phyloP scores from a whole-genome alignment of 352 stramenopile species.

The Phytophthora chlamydospora region DNA sequence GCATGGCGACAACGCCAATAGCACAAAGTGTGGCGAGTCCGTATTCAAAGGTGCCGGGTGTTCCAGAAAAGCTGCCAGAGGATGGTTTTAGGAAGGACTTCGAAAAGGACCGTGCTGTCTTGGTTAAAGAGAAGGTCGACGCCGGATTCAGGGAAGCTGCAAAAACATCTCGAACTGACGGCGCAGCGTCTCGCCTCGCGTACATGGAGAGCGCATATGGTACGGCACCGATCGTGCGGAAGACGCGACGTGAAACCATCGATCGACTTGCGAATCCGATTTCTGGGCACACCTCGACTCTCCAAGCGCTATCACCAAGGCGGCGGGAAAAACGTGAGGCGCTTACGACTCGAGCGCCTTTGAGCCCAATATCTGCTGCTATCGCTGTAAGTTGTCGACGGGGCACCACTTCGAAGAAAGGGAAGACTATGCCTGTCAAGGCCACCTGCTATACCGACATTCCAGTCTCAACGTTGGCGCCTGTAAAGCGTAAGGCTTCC shows the following conservation, averaged over 20 bases:
- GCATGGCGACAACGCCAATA: neutral
- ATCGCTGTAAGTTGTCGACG: slow-evolving; percentile 22
- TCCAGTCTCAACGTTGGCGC: neutral
- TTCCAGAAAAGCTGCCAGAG: slow-evolving; percentile 1
- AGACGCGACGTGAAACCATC: slow-evolving; percentile 64
- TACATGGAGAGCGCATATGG: slow-evolving; percentile 76
- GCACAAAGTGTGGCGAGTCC: slow-evolving; percentile 5
- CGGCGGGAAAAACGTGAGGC: slow-evolving; percentile 59
- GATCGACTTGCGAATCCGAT: slow-evolving; percentile 74
- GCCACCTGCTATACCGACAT: neutral
- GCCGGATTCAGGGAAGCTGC: neutral
- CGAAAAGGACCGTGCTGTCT: neutral
- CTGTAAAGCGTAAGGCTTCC: slow-evolving; percentile 8
- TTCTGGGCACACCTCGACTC: slow-evolving; percentile 63
- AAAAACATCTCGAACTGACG: slow-evolving; percentile 5
- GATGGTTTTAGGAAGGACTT: neutral
- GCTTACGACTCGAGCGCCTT: slow-evolving; percentile 13
- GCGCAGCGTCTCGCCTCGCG: slow-evolving; percentile 38
- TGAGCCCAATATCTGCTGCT: slow-evolving; percentile 24
- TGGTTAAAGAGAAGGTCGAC: slow-evolving; percentile 6
- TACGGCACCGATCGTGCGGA: slow-evolving; percentile 46
- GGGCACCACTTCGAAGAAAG: slow-evolving; percentile 10
- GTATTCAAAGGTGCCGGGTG: neutral
- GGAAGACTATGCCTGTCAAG: neutral
- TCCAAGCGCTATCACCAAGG: slow-evolving; percentile 63